phyloP scores from a whole-genome alignment of 306 rosid genomes.

The Purshia tridentata region DNA sequence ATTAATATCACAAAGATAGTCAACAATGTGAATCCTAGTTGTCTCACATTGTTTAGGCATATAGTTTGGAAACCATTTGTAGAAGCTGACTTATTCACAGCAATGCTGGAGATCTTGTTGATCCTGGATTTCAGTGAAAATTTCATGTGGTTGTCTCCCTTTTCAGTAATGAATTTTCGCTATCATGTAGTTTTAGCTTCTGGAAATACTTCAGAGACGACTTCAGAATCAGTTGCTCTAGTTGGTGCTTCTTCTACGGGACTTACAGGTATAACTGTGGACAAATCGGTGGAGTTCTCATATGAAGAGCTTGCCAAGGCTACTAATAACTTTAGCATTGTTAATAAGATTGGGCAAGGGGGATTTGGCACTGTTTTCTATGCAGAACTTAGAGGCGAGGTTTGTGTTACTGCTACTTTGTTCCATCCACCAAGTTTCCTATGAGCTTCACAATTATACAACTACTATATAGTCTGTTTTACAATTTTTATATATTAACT shows the following conservation, averaged over 20 bases:
- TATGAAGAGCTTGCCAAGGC: constrained; percentile 71
- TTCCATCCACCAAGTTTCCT: neutral
- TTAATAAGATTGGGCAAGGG: constrained; percentile 66
- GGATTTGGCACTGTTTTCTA: constrained; percentile 75
- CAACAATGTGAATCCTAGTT: too few species aligned
- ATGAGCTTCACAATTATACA: neutral
- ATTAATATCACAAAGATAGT: too few species aligned
- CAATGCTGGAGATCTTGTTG: neutral
- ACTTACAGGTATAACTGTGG: constrained; percentile 55
- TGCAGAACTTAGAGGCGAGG: constrained; percentile 76
- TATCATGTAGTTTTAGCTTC: constrained; percentile 32
- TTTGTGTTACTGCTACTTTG: constrained; percentile 20
- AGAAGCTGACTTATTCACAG: neutral
- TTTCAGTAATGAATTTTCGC: neutral
- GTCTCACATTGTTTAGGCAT: too few species aligned
- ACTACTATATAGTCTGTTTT: neutral
- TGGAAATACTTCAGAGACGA: constrained; percentile 41
- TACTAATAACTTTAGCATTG: constrained; percentile 48
- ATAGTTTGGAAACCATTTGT: neutral
- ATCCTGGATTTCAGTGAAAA: neutral
- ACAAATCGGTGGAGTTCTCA: constrained; percentile 75
- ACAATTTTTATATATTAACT: neutral
- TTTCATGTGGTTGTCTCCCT: neutral
- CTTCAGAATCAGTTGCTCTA: constrained; percentile 32
- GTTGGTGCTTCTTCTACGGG: constrained; percentile 37